Evolutionary conservation across 108 stramenopile species (phyloP).

Genomic region (Cyclotella distinguenda): DNA sequence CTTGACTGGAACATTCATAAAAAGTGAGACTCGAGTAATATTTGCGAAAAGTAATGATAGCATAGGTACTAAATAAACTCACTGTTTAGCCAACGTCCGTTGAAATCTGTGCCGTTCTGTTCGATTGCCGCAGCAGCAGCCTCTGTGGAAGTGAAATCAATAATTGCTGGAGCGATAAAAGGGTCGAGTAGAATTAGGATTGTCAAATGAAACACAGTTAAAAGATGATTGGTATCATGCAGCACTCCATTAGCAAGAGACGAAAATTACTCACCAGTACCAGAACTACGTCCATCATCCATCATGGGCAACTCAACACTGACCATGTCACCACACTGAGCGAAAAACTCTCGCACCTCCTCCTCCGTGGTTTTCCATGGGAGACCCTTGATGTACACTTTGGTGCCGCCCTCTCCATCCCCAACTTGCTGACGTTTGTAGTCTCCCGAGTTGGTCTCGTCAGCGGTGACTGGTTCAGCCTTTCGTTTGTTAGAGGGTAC

Average conservation of each 20-base stretch:
- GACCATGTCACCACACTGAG: slow-evolving; percentile 70
- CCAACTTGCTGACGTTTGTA: slow-evolving; percentile 26
- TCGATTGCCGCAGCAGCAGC: slow-evolving; percentile 80
- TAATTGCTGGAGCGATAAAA: too few relatives aligned
- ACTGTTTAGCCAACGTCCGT: slow-evolving; percentile 87
- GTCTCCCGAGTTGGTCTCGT: slow-evolving; percentile 10
- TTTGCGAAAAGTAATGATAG: background rate
- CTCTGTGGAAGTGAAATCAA: slow-evolving; percentile 67
- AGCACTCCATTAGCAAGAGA: background rate
- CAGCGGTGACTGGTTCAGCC: slow-evolving; percentile 46
- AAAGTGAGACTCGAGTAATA: background rate
- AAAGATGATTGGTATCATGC: background rate
- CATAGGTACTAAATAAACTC: background rate
- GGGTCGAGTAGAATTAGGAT: slow-evolving; percentile 1
- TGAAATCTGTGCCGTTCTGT: slow-evolving; percentile 87
- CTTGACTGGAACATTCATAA: slow-evolving; percentile 43
- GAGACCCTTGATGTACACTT: slow-evolving; percentile 89
- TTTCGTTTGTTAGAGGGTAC: slow-evolving; percentile 73
- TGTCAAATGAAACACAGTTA: background rate
- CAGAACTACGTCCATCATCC: slow-evolving; percentile 83
- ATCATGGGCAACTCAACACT: slow-evolving; percentile 82
- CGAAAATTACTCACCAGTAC: slow-evolving; percentile 46
- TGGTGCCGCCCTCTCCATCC: slow-evolving; percentile 47
- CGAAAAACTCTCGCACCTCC: slow-evolving; percentile 90
- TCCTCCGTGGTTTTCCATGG: slow-evolving; percentile 93